Conservation (phyloP, 2,329 filamentous ascomycete genomes). For the Tolypocladium endophyticum region DNA sequence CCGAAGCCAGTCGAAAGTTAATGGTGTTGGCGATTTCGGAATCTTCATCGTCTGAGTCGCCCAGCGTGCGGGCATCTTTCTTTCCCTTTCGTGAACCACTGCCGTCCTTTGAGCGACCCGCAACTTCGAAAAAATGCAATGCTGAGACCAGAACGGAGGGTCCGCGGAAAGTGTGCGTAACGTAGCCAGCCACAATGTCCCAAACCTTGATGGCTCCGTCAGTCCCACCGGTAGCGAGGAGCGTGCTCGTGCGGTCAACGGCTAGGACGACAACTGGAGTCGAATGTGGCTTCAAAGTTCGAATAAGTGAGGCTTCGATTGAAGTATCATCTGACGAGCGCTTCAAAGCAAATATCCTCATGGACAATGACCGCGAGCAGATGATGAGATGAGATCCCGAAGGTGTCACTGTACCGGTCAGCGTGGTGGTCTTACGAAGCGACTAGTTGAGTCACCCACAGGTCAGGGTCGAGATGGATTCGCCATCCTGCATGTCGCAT, state of each 20-base stretch:
- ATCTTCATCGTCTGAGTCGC: conserved; percentile 29
- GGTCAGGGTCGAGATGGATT: conserved; percentile 65
- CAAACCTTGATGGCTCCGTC: conserved; percentile 94
- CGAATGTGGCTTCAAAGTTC: conserved; percentile 79
- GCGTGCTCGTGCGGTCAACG: conserved; percentile 76
- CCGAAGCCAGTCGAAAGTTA: conserved; percentile 74
- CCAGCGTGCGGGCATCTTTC: conserved; percentile 14
- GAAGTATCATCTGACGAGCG: conserved; percentile 43
- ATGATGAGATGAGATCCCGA: conserved; percentile 79
- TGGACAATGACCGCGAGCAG: conserved; percentile 90
- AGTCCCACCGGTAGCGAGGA: conserved; percentile 85
- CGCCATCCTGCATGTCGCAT: conserved; percentile 51
- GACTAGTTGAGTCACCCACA: conserved; percentile 27
- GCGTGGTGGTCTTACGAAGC: background rate
- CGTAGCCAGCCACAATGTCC: conserved; percentile 83
- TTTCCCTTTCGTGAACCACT: conserved; percentile 20
- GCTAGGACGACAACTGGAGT: conserved; percentile 82
- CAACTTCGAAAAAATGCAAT: conserved; percentile 78
- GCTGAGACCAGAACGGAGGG: conserved; percentile 88
- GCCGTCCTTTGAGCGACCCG: conserved; percentile 27
- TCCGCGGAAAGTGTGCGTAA: conserved; percentile 90
- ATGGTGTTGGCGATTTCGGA: conserved; percentile 31
- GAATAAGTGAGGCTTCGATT: conserved; percentile 57
- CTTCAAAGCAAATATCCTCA: conserved; percentile 77
- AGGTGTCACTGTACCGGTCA: conserved; percentile 57